Evolutionary conservation across 1,284 basidiomycete genomes (phyloP).

Genomic region (Neolentinus lepideus): DNA sequence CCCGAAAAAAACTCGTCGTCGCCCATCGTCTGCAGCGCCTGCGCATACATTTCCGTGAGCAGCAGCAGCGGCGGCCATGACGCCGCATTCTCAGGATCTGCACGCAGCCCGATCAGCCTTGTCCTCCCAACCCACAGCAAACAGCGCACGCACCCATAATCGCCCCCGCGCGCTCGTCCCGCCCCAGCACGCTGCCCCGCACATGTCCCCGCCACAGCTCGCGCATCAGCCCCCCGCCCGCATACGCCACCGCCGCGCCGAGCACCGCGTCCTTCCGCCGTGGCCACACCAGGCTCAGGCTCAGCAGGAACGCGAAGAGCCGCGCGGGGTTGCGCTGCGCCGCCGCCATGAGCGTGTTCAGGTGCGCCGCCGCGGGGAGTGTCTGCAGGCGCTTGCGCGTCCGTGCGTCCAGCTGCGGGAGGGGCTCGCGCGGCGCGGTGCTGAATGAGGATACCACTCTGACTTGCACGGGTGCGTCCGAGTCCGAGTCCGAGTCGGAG

Average conservation of each 20-base stretch:
- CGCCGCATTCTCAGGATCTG: slow-evolving; percentile 37
- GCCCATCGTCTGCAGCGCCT: slow-evolving; percentile 85
- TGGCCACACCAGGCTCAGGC: slow-evolving; percentile 53
- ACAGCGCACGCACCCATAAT: slow-evolving; percentile 30
- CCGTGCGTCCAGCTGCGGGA: slow-evolving; percentile 43
- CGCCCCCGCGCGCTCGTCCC: slow-evolving; percentile 36
- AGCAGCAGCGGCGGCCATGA: slow-evolving; percentile 72
- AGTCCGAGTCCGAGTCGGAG: slow-evolving; percentile 36
- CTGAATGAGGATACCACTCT: slow-evolving; percentile 33
- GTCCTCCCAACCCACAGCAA: background rate
- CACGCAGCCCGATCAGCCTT: background rate
- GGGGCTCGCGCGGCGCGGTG: slow-evolving; percentile 12
- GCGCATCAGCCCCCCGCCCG: slow-evolving; percentile 57
- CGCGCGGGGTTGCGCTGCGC: slow-evolving; percentile 33
- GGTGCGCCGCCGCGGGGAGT: slow-evolving; percentile 40
- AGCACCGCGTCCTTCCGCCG: slow-evolving; percentile 46
- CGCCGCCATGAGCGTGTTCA: slow-evolving; percentile 39
- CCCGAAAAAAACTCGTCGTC: slow-evolving; percentile 93
- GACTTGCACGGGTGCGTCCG: slow-evolving; percentile 27
- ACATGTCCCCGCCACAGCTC: slow-evolving; percentile 72
- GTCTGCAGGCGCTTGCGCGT: slow-evolving; percentile 49
- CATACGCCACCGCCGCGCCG: slow-evolving; percentile 37
- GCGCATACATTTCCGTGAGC: slow-evolving; percentile 79
- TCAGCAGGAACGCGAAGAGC: slow-evolving; percentile 46
- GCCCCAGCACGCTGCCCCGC: slow-evolving; percentile 46